phyloP scores from a whole-genome alignment of 179 eudicot genomes.

The Beta corolliflora region DNA sequence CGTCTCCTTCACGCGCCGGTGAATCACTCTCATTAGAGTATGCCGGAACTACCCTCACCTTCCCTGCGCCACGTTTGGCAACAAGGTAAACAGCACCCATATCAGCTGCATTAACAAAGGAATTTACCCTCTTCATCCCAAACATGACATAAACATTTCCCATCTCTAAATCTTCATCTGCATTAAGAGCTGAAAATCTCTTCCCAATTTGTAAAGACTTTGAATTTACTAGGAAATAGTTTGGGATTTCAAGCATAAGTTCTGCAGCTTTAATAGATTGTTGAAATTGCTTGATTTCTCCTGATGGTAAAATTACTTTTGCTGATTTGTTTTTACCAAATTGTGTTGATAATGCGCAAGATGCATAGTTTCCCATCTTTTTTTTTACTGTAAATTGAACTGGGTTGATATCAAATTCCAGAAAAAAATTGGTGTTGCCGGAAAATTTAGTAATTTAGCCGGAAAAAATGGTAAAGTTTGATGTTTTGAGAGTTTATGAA shows the following conservation, averaged over 20 bases:
- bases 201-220: constrained; percentile 53
- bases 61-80: constrained; percentile 41
- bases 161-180: constrained; percentile 76
- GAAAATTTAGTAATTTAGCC: too few species aligned
- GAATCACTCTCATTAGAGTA: constrained; percentile 21
- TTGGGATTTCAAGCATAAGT: constrained; percentile 75
- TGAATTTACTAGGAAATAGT: constrained; percentile 58
- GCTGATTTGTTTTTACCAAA: constrained; percentile 32
- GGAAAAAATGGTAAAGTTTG: background rate
- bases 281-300: constrained; percentile 57
- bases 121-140: constrained; percentile 67
- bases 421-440: background rate
- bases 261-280: constrained; percentile 72
- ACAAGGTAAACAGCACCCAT: constrained; percentile 56
- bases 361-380: constrained; percentile 77
- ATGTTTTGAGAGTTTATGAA: background rate
- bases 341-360: constrained; percentile 52
- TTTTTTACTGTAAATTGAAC: too few species aligned
- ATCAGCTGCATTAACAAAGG: constrained; percentile 61
- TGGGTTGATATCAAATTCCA: background rate
- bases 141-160: constrained; percentile 63
- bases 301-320: constrained; percentile 60
- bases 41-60: constrained; percentile 54
- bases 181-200: constrained; percentile 62
- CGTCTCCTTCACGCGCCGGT: constrained; percentile 23